A percentile compares a stretch with the other conserved stretches of the same genome.
Conservation (phyloP, 495 filamentous ascomycete genomes). For the Podospora fimiseda region DNA sequence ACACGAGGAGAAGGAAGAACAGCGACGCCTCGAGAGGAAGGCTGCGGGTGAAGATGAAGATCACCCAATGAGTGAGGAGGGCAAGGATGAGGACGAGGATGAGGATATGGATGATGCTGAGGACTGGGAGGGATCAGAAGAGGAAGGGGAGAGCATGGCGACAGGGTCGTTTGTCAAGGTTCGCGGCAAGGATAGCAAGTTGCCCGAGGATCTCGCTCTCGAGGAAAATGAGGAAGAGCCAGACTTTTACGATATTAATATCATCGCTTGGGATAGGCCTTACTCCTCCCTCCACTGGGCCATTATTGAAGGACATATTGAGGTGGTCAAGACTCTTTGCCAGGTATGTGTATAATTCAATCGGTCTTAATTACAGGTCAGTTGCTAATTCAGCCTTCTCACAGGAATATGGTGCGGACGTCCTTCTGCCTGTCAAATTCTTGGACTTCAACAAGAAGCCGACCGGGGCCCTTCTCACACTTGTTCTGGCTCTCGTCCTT, state of each 20-base stretch:
- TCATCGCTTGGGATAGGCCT: slow-evolving; percentile 66
- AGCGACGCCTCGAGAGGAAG: slow-evolving; percentile 31
- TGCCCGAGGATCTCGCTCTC: slow-evolving; percentile 25
- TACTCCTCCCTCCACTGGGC: slow-evolving; percentile 70
- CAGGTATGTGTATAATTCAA: slow-evolving; percentile 26
- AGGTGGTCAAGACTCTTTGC: slow-evolving; percentile 62
- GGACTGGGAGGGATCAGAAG: slow-evolving; percentile 33
- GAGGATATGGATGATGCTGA: slow-evolving; percentile 17
- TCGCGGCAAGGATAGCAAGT: slow-evolving; percentile 29
- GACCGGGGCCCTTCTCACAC: slow-evolving; percentile 53
- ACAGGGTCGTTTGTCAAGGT: slow-evolving; percentile 68
- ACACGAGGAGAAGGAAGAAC: slow-evolving; percentile 51
- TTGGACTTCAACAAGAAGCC: slow-evolving; percentile 41
- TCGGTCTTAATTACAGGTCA: not conserved
- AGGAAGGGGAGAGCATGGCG: slow-evolving; percentile 42
- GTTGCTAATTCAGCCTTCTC: not conserved
- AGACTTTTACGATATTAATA: slow-evolving; percentile 72
- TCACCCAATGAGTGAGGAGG: slow-evolving; percentile 6
- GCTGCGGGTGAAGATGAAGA: slow-evolving; percentile 4
- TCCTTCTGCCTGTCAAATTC: slow-evolving; percentile 61
- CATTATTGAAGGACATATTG: slow-evolving; percentile 61
- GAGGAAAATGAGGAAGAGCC: slow-evolving; percentile 60
- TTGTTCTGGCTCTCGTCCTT: slow-evolving; percentile 55
- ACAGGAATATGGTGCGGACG: slow-evolving; percentile 63
- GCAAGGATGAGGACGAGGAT: slow-evolving; percentile 21